Conservation (phyloP, 495 filamentous ascomycete genomes). For the Daldinia decipiens region DNA sequence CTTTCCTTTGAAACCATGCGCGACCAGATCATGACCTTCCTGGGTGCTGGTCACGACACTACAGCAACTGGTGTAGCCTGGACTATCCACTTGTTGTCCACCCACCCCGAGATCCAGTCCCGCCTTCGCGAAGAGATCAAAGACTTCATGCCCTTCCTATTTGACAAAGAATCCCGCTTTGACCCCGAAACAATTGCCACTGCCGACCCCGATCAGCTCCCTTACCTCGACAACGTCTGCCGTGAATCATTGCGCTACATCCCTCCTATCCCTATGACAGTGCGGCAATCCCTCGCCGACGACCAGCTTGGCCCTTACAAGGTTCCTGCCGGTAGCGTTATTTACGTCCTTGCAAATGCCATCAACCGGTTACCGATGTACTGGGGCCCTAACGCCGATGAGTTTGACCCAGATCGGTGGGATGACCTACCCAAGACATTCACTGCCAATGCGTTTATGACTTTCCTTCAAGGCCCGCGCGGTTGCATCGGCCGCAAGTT, state of each 20-base stretch:
- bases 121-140: constrained; percentile 51
- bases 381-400: constrained; percentile 52
- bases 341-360: constrained; percentile 51
- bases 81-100: constrained; percentile 50
- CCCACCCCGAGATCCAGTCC: constrained; percentile 48
- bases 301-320: constrained; percentile 45
- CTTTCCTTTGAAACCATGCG: constrained; percentile 58
- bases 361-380: constrained; percentile 53
- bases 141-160: constrained; percentile 55
- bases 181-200: constrained; percentile 21
- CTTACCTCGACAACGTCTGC: constrained; percentile 59
- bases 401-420: constrained; percentile 56
- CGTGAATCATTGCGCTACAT: constrained; percentile 61
- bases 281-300: constrained; percentile 48
- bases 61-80: constrained; percentile 53
- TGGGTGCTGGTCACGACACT: constrained; percentile 55
- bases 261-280: constrained; percentile 57
- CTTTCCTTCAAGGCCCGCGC: constrained; percentile 53
- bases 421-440: constrained; percentile 47
- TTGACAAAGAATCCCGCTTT: constrained; percentile 34
- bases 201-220: constrained; percentile 47
- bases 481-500: constrained; percentile 56
- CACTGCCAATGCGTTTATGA: constrained; percentile 52
- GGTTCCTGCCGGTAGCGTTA: constrained; percentile 47
- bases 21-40: constrained; percentile 61